Evolutionary conservation across 179 eudicot species (phyloP), one percentile per base, ranked within the genome.

Genomic region (Monotropa hypopitys): DNA sequence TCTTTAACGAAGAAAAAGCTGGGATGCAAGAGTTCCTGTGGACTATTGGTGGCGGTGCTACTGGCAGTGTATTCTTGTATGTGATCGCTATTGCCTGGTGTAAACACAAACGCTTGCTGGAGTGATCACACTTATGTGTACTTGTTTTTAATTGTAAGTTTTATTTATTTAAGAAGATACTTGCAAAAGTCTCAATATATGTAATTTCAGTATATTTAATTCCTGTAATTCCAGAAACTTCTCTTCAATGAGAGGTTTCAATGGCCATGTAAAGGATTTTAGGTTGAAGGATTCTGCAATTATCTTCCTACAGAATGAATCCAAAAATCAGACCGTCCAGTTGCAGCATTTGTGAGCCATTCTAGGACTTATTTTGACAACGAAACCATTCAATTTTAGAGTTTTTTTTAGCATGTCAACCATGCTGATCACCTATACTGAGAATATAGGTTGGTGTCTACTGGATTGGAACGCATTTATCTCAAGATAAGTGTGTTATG

Each of bases 61-160:
- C 90, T 1, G 99, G 91, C 33, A 77, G 89, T 46, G 49, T 93
- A 28, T 79, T 89, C 79, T 87, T 96, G 30, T 96, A 96, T 32
- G 84, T 96, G n/a, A 69, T 88, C 68, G 99, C 98, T 72, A 87
- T 96, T 26, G 91, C 90, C 42, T 96, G 99, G 99, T 91, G 89
- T 79, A 96, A 91, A 86, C 90, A 88, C 88, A 91, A 86, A 81
- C 86, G 96, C 49, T 77, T 96, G 83, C 88, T 95, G 20, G 96
- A 95, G 86, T 93, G 81, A 89, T 43, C 68, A 12, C 21, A 15
- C 1, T 1, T 26, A 13, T 47, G 21, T 63, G 11, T 6, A 1
- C 33, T 35, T 38, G 65, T 18, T 72, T 12, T 42, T 18, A 46
- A 45, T 32, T 45, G 53, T 62, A 46, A 30, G 61, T 65, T 75